Conservation (phyloP, 768 basidiomycete species). For the Dacryopinax primogenitus region DNA sequence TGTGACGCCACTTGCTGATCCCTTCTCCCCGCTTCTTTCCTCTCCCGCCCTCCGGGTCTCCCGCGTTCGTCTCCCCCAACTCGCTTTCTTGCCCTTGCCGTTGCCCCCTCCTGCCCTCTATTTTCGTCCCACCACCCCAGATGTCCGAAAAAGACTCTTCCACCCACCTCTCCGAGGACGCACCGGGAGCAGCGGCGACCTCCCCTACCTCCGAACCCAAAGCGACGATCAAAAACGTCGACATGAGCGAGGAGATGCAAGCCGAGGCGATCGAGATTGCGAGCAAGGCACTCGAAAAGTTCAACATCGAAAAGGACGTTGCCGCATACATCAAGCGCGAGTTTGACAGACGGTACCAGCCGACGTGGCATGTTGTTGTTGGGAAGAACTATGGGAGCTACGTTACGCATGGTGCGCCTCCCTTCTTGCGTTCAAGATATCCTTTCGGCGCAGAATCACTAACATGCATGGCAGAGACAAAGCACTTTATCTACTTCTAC, state of each 20-base stretch:
- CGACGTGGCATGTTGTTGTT: constrained; percentile 97
- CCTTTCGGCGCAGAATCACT: neutral
- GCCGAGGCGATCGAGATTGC: constrained; percentile 86
- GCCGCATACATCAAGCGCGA: constrained; percentile 98
- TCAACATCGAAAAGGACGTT: constrained; percentile 94
- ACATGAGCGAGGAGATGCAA: constrained; percentile 96
- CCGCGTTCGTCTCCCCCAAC: neutral
- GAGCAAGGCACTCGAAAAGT: constrained; percentile 72
- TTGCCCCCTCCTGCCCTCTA: neutral
- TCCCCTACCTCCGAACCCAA: constrained; percentile 32
- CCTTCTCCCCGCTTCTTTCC: neutral
- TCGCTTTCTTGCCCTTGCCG: neutral
- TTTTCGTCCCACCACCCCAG: neutral
- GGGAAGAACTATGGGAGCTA: constrained; percentile 99
- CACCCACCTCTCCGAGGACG: neutral
- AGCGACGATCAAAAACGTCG: constrained; percentile 90
- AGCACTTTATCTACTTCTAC: constrained; percentile 99
- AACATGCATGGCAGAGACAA: constrained; percentile 69
- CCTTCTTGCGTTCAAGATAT: constrained; percentile 9
- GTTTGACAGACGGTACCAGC: constrained; percentile 81
- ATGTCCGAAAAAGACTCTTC: constrained; percentile 9
- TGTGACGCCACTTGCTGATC: neutral
- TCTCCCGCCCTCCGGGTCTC: neutral
- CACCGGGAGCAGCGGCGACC: neutral
- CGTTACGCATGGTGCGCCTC: constrained; percentile 80